Base-by-base conservation (phyloP, 257 asterid genomes). In the Linaria vulgaris region DNA sequence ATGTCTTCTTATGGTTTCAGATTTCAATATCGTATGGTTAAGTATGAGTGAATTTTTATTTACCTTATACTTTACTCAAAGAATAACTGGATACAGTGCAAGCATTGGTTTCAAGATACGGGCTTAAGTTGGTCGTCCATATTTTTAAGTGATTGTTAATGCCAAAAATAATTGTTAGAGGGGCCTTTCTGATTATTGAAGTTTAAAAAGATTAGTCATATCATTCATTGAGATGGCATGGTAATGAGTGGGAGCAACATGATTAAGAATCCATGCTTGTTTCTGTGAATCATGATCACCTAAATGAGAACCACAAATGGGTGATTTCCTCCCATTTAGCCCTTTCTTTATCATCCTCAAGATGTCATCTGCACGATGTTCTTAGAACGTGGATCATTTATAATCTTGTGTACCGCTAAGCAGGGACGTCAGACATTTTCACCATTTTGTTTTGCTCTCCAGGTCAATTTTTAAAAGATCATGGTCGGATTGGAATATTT, bases 401-500 rank as follows among this genome's bases (percentile, higher is more conserved):
- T 69, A 10, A 31, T 59, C 34, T 9, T 63, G 52, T 30, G 48
- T 64, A 38, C 60, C 73, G 69, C 63, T 67, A n/a, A 47, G 19
- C 59, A 69, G 69, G 56, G 57, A 22, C 57, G 43, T 68, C 20
- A 30, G 17, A n/a, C 62, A 57, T 63, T 0, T 64, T 69, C 38
- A 39, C 59, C 30, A 34, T 70, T 70, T 24, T 71, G 53, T 49
- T 66, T 64, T 72, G 49, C 65, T 34, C 78, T 20, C 71, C 62
- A 88, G 96, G 79, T 79, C 82, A 38, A 66, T 66, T 63, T 82
- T 86, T 77, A 86, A 83, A 73, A 78, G 96, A 84, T 91, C 95
- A 54, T 81, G 79, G 79, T 91, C 96, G 9, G 98, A 88, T 82
- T 96, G 98, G 67, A 86, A 83, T 69, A 84, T 91, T 68, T 88